Percentiles rank a stretch among this genome's conserved stretches.
Evolutionary conservation across 371 early-diverging fungal genomes (phyloP).

Genomic region (Actinomucor elegans): DNA sequence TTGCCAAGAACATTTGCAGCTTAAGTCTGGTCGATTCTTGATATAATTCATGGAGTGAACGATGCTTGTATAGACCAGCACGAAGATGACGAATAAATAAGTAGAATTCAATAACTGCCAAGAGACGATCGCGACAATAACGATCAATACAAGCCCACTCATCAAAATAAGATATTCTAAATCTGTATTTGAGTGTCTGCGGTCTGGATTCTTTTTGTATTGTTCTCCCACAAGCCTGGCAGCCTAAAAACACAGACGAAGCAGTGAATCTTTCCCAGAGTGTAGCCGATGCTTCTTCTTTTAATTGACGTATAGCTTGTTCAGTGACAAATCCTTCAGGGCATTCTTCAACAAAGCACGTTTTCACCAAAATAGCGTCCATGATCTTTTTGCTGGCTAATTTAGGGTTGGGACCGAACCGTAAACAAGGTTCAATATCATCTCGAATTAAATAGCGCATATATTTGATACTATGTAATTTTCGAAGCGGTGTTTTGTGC

Average conservation of each 20-base stretch:
- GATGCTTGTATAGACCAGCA: slow-evolving; percentile 68
- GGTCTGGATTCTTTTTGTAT: slow-evolving; percentile 21
- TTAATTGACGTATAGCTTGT: slow-evolving; percentile 23
- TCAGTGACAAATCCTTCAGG: slow-evolving; percentile 32
- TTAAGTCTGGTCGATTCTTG: slow-evolving; percentile 64
- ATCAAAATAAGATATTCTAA: slow-evolving; percentile 65
- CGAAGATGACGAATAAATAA: slow-evolving; percentile 72
- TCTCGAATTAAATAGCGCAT: slow-evolving; percentile 71
- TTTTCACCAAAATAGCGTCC: slow-evolving; percentile 66
- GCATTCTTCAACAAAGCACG: slow-evolving; percentile 70
- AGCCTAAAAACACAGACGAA: slow-evolving; percentile 41
- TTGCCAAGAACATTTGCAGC: slow-evolving; percentile 62
- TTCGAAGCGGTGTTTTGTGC: slow-evolving; percentile 56
- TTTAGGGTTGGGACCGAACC: slow-evolving; percentile 69
- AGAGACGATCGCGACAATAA: slow-evolving; percentile 84
- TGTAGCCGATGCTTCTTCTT: slow-evolving; percentile 27
- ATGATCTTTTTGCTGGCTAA: slow-evolving; percentile 64
- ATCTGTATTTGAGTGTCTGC: slow-evolving; percentile 65
- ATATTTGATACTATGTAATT: slow-evolving; percentile 72
- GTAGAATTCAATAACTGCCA: slow-evolving; percentile 91
- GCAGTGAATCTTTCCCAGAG: slow-evolving; percentile 55
- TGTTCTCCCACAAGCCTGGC: slow-evolving; percentile 43
- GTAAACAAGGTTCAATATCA: slow-evolving; percentile 75
- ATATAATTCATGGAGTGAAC: slow-evolving; percentile 65
- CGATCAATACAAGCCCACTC: slow-evolving; percentile 86